A percentile compares a stretch with the other conserved stretches of the same genome.
phyloP scores from a whole-genome alignment of 306 rosid species.

The Rubus idaeus region DNA sequence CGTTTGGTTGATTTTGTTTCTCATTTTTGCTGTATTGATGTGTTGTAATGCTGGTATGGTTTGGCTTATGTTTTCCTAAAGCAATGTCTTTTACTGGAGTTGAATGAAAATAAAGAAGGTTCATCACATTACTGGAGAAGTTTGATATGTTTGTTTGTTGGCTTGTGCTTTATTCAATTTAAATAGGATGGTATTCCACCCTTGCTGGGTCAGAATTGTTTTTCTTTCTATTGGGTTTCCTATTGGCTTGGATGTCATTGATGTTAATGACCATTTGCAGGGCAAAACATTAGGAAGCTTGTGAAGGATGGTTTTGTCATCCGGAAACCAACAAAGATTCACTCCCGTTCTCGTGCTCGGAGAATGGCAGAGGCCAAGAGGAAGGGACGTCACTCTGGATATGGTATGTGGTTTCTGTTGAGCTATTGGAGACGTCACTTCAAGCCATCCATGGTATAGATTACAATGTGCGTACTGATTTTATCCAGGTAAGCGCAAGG shows the following conservation, averaged over 20 bases:
- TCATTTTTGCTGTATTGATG: background rate
- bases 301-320: slow-evolving; percentile 96
- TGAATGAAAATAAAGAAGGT: background rate
- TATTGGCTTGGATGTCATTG: background rate
- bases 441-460: background rate
- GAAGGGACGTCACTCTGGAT: slow-evolving; percentile 97
- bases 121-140: background rate
- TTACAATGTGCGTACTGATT: background rate
- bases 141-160: background rate
- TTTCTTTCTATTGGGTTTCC: background rate
- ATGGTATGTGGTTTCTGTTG: slow-evolving; percentile 46
- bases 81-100: background rate
- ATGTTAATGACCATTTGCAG: slow-evolving; percentile 29
- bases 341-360: slow-evolving; percentile 93
- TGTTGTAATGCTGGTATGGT: background rate
- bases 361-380: slow-evolving; percentile 91
- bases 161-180: background rate
- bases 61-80: background rate
- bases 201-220: too few relatives aligned
- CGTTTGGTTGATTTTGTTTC: background rate
- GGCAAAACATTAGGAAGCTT: slow-evolving; percentile 88
- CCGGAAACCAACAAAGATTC: slow-evolving; percentile 94
- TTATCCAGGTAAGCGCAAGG: slow-evolving; percentile 56
- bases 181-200: background rate
- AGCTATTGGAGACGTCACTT: background rate